A percentile compares a stretch with the other conserved stretches of the same genome.
phyloP scores from a whole-genome alignment of 2,329 filamentous ascomycete species.

The Pseudogymnoascus destructans region DNA sequence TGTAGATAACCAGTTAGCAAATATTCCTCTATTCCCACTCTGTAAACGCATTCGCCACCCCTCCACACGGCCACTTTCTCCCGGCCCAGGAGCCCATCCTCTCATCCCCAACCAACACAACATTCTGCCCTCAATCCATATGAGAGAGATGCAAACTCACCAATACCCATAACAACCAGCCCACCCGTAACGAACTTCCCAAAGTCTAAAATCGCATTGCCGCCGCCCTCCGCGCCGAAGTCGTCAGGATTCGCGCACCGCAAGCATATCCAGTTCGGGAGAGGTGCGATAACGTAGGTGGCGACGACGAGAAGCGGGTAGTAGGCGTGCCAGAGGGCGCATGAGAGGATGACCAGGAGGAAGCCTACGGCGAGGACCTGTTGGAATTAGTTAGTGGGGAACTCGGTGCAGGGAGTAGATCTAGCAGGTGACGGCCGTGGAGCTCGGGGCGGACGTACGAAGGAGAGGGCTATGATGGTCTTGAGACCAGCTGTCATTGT shows the following conservation, averaged over 20 bases:
- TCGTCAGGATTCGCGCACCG: constrained; percentile 87
- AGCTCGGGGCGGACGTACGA: constrained; percentile 42
- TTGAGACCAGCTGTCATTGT: constrained; percentile 75
- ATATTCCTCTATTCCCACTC: background rate
- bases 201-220: constrained; percentile 79
- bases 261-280: constrained; percentile 93
- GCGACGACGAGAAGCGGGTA: constrained; percentile 89
- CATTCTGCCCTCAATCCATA: background rate
- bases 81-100: background rate
- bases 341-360: constrained; percentile 95
- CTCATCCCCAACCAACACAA: background rate
- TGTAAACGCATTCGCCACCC: background rate
- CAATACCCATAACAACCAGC: constrained; percentile 92
- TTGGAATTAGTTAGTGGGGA: constrained; percentile 11
- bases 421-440: background rate
- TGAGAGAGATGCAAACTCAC: constrained; percentile 43
- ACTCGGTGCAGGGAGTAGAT: background rate
- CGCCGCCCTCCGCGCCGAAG: constrained; percentile 73
- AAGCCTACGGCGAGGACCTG: constrained; percentile 93
- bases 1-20: constrained; percentile 27
- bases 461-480: constrained; percentile 97
- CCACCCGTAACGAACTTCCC: constrained; percentile 92
- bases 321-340: constrained; percentile 89
- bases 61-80: background rate
- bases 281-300: constrained; percentile 83